Evolutionary conservation across 352 stramenopile genomes (phyloP), one percentile per base, ranked within the genome.

Genomic region (Globisporangium middletonii): DNA sequence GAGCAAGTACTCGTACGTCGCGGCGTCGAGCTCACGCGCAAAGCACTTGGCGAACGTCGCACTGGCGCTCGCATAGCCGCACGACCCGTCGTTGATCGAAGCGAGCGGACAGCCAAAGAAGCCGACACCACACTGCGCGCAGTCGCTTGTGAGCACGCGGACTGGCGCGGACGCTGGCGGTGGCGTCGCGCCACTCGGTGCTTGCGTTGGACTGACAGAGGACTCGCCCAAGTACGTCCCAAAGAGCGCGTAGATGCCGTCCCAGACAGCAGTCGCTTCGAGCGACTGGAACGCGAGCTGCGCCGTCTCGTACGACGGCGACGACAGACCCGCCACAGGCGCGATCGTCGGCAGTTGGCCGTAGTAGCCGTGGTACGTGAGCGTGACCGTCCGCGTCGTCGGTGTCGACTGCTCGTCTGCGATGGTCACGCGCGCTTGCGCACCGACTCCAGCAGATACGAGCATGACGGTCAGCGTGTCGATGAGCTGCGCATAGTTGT

Each of bases 281-380:
- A 68, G 57, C 0, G 62, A 64, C 28, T 64, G 62, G 27, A 68
- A 49, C 8, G 30, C 43, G 12, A 64, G 49, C 23, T 48, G 42
- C 13, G 50, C 45, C 9, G 52, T 4, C 16, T 42, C 18, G 12
- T 7, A 49, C 2, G 6, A 42, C 23, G 28, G 15, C 9, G 23
- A 41, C 3, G n/a, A 43, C 35, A 53, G 41, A 12, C 28, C 18
- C 5, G 46, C 15, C 41, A 43, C 33, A 18, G 28, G 28, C 11
- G 55, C 35, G 9, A 48, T 37, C 23, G 57, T 37, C 13, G 57
- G 52, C 0, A 64, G 16, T 0, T 27, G 15, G 1, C 51, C 59
- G 4, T 28, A 68, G 46, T 56, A 64, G 15, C 9, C 44, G 3
- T 9, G 18, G 23, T 50, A 64, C 7, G 18, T 37, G 9, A 45